Base-by-base conservation (phyloP, 257 asterid species). In the Leonotis leonurus region DNA sequence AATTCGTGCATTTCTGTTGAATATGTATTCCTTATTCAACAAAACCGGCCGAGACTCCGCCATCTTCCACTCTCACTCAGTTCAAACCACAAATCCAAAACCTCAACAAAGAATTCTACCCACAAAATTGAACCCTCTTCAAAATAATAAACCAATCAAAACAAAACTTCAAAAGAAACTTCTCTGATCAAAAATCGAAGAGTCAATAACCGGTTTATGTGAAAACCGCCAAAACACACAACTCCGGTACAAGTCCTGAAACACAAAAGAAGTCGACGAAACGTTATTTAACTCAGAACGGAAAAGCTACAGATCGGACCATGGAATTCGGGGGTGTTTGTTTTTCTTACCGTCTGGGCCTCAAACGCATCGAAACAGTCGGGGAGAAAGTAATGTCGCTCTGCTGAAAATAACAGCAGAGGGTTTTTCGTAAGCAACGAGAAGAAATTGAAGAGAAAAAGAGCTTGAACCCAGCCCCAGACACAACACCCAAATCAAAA, bases 201-300 rank as follows among this genome's bases (percentile, higher is more conserved):
- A 60, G 43, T 65, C 48, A 77, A 73, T 51, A 80, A 60, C 45
- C 83, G 79, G 18, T 83, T 86, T 85, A 87, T 87, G 78, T 89
- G 99, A 83, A 82, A 89, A 21, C 95, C 95, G 33, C 97, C 97
- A 72, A 92, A 85, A 72, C 88, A 84, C 64, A 71, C 83, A 2
- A 88, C 95, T 57, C 96, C 97, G 75, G 90, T 83, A 83, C 96
- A 89, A 80, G 89, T 87, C 94, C 99, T 93, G 96, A 80, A 80
- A 43, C 45, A 8, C 18, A 51, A 3, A 7, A 12, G n/a, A n/a
- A n/a, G n/a, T n/a, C n/a, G n/a, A 36, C 0, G 3, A 1, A 51
- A 29, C 45, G 20, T 12, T 18, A n/a, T n/a, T n/a, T n/a, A n/a
- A n/a, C n/a, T n/a, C n/a, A n/a, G n/a, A n/a, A n/a, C n/a, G n/a